phyloP scores from a whole-genome alignment of 2,329 filamentous ascomycete genomes.

The Trichoderma oligosporum region DNA sequence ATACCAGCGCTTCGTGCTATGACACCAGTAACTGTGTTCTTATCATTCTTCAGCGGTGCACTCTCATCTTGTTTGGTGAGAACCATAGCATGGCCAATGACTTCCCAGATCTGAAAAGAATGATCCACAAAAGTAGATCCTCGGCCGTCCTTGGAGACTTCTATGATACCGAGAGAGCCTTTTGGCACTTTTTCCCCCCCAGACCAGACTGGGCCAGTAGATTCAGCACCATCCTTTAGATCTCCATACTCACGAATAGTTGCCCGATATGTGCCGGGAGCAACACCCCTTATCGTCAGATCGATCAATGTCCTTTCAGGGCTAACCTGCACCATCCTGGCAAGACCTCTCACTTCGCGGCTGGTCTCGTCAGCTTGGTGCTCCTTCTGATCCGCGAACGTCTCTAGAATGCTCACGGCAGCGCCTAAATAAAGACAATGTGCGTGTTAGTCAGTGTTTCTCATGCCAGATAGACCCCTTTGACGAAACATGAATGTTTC shows the following conservation, averaged over 20 bases:
- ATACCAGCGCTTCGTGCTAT: slow-evolving; percentile 95
- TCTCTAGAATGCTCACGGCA: slow-evolving; percentile 94
- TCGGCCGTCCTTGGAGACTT: slow-evolving; percentile 70
- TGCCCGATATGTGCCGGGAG: slow-evolving; percentile 76
- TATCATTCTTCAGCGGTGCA: slow-evolving; percentile 63
- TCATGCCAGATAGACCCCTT: neutral
- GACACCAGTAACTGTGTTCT: slow-evolving; percentile 84
- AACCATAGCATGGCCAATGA: slow-evolving; percentile 90
- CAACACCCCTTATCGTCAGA: slow-evolving; percentile 77
- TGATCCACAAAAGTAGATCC: slow-evolving; percentile 79
- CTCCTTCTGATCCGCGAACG: slow-evolving; percentile 59
- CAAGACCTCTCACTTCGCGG: slow-evolving; percentile 74
- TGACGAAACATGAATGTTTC: slow-evolving; percentile 1
- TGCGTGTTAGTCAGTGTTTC: slow-evolving; percentile 18
- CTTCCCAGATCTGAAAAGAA: slow-evolving; percentile 86
- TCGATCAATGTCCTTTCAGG: slow-evolving; percentile 78
- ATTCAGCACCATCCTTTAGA: slow-evolving; percentile 76
- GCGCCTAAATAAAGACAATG: slow-evolving; percentile 51
- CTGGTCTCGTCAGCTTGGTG: slow-evolving; percentile 34
- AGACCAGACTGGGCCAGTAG: slow-evolving; percentile 79
- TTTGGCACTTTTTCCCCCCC: slow-evolving; percentile 45
- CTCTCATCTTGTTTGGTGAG: slow-evolving; percentile 63
- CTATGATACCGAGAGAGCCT: slow-evolving; percentile 65
- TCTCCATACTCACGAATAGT: slow-evolving; percentile 84
- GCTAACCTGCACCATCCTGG: slow-evolving; percentile 88